Evolutionary conservation across 2,329 filamentous ascomycete species (phyloP), one percentile per base, ranked within the genome.

Genomic region (Cladosporium cucumerinum): DNA sequence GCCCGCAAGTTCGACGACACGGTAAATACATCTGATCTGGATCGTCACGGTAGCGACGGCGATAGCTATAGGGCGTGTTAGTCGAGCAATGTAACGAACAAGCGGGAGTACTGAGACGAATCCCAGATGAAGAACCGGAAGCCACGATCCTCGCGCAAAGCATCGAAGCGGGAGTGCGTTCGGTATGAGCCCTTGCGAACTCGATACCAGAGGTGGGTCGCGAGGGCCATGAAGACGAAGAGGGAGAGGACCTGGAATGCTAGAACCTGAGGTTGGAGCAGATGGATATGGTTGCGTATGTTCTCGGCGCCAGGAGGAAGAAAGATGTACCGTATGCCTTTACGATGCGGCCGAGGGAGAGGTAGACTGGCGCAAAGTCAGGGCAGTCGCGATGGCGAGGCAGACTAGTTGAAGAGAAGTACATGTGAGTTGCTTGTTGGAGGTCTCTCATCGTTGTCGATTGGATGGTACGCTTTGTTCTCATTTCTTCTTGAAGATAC

Each of bases 1-100:
- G 61, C 84, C 79, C 67, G 82, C 85, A 68, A 91, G 77, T 80
- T 91, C 88, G 0, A 84, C 85, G 25, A 89, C 84, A 63, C 89
- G 84, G 75, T 87, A 91, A 49, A 87, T 83, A 68, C 84, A 87
- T 10, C 89, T 81, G 70, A 85, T 84, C 67, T 90, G 84, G 71
- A 91, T 86, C 69, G 36, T 43, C 16, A n/a, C 18, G 36, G 36
- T 43, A 3, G 36, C 36, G 18, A n/a, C 16, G 36, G 36, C 36
- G 36, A 43, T 43, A 43, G 36, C 36, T 43, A 6, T 10, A n/a
- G 2, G 8, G 3, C 18, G 18, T n/a, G 6, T 43, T 43, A 43
- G 36, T n/a, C 18, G 36, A 43, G 36, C 6, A n/a, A n/a, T n/a
- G 6, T 0, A 3, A 6, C 1, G 14, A n/a, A 43, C 3, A 18